Conservation (phyloP, 2,329 filamentous ascomycete genomes). For the Karstenula rhodostoma region DNA sequence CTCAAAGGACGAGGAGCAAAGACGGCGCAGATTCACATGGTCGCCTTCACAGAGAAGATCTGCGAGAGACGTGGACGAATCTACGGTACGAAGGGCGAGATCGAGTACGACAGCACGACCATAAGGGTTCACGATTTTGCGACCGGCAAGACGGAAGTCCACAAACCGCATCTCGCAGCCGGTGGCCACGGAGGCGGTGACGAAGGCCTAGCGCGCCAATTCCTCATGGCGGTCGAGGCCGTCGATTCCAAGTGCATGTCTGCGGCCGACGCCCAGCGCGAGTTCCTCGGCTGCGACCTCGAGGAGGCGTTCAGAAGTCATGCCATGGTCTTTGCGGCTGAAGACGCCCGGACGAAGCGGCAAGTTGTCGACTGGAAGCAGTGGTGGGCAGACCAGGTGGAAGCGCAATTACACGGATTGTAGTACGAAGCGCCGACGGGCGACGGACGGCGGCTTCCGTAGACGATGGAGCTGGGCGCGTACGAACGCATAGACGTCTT, state of each 20-base stretch:
- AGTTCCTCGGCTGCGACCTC: slow-evolving; percentile 80
- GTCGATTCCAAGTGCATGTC: slow-evolving; percentile 76
- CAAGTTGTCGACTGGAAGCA: slow-evolving; percentile 76
- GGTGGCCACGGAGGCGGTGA: slow-evolving; percentile 81
- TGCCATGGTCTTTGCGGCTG: slow-evolving; percentile 91
- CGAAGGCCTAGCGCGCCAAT: slow-evolving; percentile 80
- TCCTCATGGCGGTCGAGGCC: slow-evolving; percentile 80
- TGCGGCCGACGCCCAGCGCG: slow-evolving; percentile 74
- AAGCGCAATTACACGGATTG: slow-evolving; percentile 30
- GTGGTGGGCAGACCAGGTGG: slow-evolving; percentile 75
- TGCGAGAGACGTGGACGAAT: slow-evolving; percentile 86
- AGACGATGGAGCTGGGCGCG: slow-evolving; percentile 35
- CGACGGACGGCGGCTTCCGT: slow-evolving; percentile 4
- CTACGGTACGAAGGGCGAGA: slow-evolving; percentile 86
- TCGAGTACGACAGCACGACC: slow-evolving; percentile 80
- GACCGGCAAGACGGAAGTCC: slow-evolving; percentile 62
- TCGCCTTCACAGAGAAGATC: slow-evolving; percentile 85
- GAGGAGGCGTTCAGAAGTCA: slow-evolving; percentile 91
- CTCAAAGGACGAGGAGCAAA: slow-evolving; percentile 69
- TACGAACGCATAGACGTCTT: slow-evolving; percentile 35
- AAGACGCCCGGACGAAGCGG: slow-evolving; percentile 77
- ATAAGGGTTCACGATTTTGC: slow-evolving; percentile 80
- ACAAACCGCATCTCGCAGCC: slow-evolving; percentile 68
- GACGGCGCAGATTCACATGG: slow-evolving; percentile 92
- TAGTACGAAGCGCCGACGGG: slow-evolving; percentile 12